Evolutionary conservation across 805 yeast species (phyloP).

Genomic region (Myxozyma sirexii): DNA sequence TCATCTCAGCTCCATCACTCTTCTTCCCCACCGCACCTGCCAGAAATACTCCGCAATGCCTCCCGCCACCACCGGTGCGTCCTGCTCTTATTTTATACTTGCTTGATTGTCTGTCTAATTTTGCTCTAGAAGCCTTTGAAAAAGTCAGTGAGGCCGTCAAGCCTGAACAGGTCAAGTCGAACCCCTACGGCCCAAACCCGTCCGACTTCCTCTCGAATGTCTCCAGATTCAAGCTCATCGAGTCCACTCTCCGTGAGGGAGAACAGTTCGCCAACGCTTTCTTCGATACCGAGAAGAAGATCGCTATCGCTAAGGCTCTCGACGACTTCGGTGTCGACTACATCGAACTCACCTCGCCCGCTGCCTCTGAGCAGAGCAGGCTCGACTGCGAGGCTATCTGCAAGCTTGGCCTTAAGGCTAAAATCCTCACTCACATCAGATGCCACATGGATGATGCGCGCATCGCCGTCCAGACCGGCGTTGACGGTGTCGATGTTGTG

Average conservation of each 20-base stretch:
- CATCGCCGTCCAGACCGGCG: conserved; percentile 97
- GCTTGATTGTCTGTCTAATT: too few relatives aligned
- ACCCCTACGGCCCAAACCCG: conserved; percentile 96
- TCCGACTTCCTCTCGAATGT: conserved; percentile 90
- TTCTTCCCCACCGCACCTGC: neutral
- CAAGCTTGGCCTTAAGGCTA: conserved; percentile 93
- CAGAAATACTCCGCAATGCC: conserved; percentile 20
- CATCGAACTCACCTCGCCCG: conserved; percentile 96
- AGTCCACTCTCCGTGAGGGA: conserved; percentile 96
- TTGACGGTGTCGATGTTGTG: conserved; percentile 98
- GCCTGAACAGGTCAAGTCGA: conserved; percentile 40
- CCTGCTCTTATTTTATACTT: neutral
- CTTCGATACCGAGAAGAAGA: conserved; percentile 90
- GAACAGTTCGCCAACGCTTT: conserved; percentile 98
- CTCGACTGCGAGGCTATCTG: conserved; percentile 97
- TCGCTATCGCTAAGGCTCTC: conserved; percentile 93
- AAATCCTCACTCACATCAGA: conserved; percentile 93
- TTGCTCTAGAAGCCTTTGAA: conserved; percentile 9
- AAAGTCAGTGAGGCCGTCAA: conserved; percentile 22
- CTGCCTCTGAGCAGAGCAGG: conserved; percentile 93
- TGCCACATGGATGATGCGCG: conserved; percentile 99
- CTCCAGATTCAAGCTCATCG: conserved; percentile 84
- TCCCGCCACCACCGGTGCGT: conserved; percentile 30
- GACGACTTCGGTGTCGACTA: conserved; percentile 98
- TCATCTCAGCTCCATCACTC: neutral